Evolutionary conservation across 306 rosid genomes (phyloP).

Genomic region (Alnus glutinosa): DNA sequence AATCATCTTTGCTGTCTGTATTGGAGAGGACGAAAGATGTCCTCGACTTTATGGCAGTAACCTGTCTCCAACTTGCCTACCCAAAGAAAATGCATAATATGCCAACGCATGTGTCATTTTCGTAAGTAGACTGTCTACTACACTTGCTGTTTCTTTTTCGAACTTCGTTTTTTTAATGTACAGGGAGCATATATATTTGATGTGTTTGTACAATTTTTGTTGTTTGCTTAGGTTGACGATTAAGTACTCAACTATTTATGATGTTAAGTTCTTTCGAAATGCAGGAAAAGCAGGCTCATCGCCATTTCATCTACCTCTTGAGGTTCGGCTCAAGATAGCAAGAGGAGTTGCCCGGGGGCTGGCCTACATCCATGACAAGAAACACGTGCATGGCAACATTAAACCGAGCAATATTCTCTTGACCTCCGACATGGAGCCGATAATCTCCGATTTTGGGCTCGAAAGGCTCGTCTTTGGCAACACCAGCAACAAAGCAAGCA

Average conservation of each 20-base stretch:
- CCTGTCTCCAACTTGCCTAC: neutral
- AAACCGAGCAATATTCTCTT: conserved; percentile 79
- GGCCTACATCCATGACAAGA: conserved; percentile 81
- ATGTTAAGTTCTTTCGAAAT: neutral
- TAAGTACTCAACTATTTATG: neutral
- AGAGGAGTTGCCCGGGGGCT: conserved; percentile 78
- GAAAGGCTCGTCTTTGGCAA: conserved; percentile 49
- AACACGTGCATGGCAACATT: conserved; percentile 76
- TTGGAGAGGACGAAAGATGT: neutral
- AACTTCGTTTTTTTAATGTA: too few species aligned
- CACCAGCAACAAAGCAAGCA: conserved; percentile 32
- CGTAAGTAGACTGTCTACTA: neutral
- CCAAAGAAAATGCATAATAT: too few species aligned
- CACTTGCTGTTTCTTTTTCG: neutral
- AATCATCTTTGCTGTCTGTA: too few species aligned
- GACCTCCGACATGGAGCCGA: conserved; percentile 63
- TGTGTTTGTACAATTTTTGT: neutral
- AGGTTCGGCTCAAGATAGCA: conserved; percentile 65
- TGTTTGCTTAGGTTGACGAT: neutral
- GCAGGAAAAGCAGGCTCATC: conserved; percentile 68
- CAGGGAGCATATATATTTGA: too few species aligned
- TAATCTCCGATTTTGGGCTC: conserved; percentile 71
- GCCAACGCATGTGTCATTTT: neutral
- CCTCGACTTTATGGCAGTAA: neutral
- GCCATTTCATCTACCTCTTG: conserved; percentile 53